These are phyloP conservation scores for Macrocybe gigantea DNA, from an alignment of 768 basidiomycete species.

Conservation along the genomic window DNA sequence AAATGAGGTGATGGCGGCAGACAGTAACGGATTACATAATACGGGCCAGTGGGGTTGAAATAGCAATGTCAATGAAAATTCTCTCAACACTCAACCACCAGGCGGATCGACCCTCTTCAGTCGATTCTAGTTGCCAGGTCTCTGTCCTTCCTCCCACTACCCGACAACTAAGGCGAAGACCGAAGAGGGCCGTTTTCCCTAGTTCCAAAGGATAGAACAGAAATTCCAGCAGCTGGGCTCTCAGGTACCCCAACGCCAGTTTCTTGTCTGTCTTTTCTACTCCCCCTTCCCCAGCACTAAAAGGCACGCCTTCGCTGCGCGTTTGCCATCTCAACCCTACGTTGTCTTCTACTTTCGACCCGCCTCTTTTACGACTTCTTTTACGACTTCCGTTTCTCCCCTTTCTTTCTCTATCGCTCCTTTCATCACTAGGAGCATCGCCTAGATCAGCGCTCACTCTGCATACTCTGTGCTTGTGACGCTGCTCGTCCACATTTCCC, in stretches of 20 bases:
- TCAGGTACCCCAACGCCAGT: conserved; percentile 22
- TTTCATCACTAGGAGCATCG: conserved; percentile 31
- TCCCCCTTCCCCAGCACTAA: conserved; percentile 31
- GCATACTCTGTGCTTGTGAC: conserved; percentile 31
- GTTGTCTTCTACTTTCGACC: conserved; percentile 52
- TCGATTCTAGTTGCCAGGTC: conserved; percentile 44
- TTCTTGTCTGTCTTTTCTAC: conserved; percentile 23
- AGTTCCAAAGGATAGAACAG: conserved; percentile 12
- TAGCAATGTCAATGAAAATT: conserved; percentile 11
- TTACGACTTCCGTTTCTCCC: conserved; percentile 26
- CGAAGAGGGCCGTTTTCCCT: conserved; percentile 34
- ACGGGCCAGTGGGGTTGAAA: conserved; percentile 7
- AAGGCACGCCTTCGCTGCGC: conserved; percentile 95
- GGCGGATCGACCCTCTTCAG: conserved; percentile 46
- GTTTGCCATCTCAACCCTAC: conserved; percentile 54
- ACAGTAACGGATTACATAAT: conserved; percentile 4
- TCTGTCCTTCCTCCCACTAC: conserved; percentile 22
- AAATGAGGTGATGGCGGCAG: not conserved
- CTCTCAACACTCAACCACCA: conserved; percentile 29
- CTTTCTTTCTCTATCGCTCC: conserved; percentile 14
- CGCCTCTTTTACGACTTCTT: conserved; percentile 53
- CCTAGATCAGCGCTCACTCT: conserved; percentile 20
- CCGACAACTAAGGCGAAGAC: conserved; percentile 36
- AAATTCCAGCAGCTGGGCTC: conserved; percentile 25
- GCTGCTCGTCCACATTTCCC: conserved; percentile 14